Evolutionary conservation across 768 basidiomycete species (phyloP).

Genomic region (Sporobolomyces pararoseus): DNA sequence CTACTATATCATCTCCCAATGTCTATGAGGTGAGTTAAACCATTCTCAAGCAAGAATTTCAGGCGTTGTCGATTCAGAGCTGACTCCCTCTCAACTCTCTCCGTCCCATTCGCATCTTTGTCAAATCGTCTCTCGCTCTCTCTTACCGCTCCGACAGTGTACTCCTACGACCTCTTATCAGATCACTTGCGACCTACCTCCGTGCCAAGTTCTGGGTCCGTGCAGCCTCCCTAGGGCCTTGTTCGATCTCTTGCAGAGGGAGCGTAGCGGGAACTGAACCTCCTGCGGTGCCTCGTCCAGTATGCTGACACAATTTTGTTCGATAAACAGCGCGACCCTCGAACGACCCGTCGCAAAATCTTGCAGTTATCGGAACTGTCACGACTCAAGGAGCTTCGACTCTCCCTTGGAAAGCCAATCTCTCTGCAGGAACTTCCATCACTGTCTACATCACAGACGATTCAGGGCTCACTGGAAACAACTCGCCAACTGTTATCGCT

Average conservation of each 20-base stretch:
- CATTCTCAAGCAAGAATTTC: too few species aligned
- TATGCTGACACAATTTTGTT: too few species aligned
- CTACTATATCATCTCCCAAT: slow-evolving; percentile 10
- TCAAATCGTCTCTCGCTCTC: neutral
- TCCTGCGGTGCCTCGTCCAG: too few species aligned
- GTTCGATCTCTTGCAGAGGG: too few species aligned
- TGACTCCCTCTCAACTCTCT: neutral
- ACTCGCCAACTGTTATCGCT: slow-evolving; percentile 13
- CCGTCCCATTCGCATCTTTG: neutral
- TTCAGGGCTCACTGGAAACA: slow-evolving; percentile 2
- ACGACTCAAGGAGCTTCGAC: slow-evolving; percentile 2
- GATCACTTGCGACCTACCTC: slow-evolving; percentile 2
- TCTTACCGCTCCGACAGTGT: slow-evolving; percentile 2
- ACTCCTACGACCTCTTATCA: slow-evolving; percentile 8
- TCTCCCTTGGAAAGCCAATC: neutral
- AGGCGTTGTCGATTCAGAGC: too few species aligned
- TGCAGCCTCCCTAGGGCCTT: too few species aligned
- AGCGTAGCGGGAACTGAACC: too few species aligned
- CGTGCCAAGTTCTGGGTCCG: slow-evolving; percentile 14
- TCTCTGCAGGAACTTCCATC: slow-evolving; percentile 1
- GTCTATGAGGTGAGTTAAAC: slow-evolving; percentile 9
- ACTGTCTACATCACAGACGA: slow-evolving; percentile 15
- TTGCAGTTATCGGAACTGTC: slow-evolving; percentile 14
- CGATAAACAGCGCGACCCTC: slow-evolving; percentile 1
- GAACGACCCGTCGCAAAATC: neutral